A percentile compares a stretch with the other conserved stretches of the same genome.
phyloP scores from a whole-genome alignment of 2,329 filamentous ascomycete species.

The Chaetomiaceae sp. region DNA sequence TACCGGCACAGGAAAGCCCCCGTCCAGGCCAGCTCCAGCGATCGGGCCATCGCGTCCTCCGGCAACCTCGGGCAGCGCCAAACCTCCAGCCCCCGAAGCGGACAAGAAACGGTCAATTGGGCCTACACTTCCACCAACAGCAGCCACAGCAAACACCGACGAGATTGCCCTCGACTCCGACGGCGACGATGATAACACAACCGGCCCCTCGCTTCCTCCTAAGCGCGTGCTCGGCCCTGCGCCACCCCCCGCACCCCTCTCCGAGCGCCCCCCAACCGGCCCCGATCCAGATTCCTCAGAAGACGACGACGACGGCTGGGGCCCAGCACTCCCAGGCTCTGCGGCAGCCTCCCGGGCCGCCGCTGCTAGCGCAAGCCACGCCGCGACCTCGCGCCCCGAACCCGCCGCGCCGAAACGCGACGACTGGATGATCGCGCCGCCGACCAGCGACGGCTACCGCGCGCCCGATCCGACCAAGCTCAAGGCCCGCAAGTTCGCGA shows the following conservation, averaged over 20 bases:
- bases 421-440: conserved; percentile 77
- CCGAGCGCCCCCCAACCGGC: conserved; percentile 32
- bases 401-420: conserved; percentile 61
- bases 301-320: conserved; percentile 50
- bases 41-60: conserved; percentile 28
- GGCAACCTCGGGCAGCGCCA: conserved; percentile 14
- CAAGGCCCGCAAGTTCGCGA: conserved; percentile 76
- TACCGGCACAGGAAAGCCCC: neutral
- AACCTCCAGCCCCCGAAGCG: neutral
- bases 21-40: conserved; percentile 14
- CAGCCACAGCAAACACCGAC: conserved; percentile 31
- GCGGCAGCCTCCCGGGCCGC: conserved; percentile 32
- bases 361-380: conserved; percentile 33
- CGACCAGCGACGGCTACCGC: conserved; percentile 49
- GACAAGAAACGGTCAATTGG: conserved; percentile 8
- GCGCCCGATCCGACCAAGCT: conserved; percentile 79
- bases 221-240: conserved; percentile 38
- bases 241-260: conserved; percentile 39
- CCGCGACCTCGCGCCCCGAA: conserved; percentile 26
- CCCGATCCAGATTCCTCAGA: conserved; percentile 31
- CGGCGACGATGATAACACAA: conserved; percentile 31
- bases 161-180: conserved; percentile 39
- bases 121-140: conserved; percentile 25
- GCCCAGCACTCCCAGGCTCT: conserved; percentile 52
- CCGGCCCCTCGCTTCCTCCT: conserved; percentile 23